phyloP scores from a whole-genome alignment of 1,284 basidiomycete species.

The Ustilago trichophora region DNA sequence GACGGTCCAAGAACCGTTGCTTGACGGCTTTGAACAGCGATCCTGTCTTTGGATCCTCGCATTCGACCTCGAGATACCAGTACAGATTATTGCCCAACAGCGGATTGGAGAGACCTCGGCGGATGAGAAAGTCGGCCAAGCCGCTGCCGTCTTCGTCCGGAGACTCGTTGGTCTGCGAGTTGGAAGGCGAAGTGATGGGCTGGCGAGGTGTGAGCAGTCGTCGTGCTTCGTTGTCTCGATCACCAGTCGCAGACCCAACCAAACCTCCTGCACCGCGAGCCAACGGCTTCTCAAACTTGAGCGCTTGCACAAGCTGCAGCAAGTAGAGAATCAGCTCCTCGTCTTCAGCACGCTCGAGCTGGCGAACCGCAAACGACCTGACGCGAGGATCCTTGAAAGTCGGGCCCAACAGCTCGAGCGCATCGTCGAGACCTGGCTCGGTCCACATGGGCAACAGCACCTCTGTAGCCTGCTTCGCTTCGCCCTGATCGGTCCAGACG shows the following conservation, averaged over 20 bases:
- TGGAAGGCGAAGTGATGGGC: conserved; percentile 14
- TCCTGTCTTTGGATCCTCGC: conserved; percentile 76
- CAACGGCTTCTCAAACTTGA: conserved; percentile 72
- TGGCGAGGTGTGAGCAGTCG: conserved; percentile 11
- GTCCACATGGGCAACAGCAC: conserved; percentile 95
- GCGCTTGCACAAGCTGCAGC: conserved; percentile 93
- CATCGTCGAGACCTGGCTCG: conserved; percentile 95
- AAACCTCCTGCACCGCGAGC: conserved; percentile 11
- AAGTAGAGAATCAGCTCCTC: conserved; percentile 95
- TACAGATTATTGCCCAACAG: conserved; percentile 90
- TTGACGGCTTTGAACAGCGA: conserved; percentile 92
- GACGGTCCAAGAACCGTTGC: conserved; percentile 82
- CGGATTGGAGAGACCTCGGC: conserved; percentile 81
- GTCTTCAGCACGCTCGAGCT: conserved; percentile 89
- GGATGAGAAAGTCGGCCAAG: conserved; percentile 76
- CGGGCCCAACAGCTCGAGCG: conserved; percentile 88
- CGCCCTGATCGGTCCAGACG: conserved; percentile 93
- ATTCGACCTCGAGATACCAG: conserved; percentile 98
- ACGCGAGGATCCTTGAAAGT: conserved; percentile 89
- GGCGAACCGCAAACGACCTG: conserved; percentile 89
- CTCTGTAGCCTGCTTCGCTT: conserved; percentile 97
- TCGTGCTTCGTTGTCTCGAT: conserved; percentile 13
- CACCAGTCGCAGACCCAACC: conserved; percentile 15
- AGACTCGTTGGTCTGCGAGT: conserved; percentile 12
- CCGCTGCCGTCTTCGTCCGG: conserved; percentile 22